Evolutionary conservation across 2,329 filamentous ascomycete genomes (phyloP), one percentile per base, ranked within the genome.

Genomic region (Aspergillus chevalieri): DNA sequence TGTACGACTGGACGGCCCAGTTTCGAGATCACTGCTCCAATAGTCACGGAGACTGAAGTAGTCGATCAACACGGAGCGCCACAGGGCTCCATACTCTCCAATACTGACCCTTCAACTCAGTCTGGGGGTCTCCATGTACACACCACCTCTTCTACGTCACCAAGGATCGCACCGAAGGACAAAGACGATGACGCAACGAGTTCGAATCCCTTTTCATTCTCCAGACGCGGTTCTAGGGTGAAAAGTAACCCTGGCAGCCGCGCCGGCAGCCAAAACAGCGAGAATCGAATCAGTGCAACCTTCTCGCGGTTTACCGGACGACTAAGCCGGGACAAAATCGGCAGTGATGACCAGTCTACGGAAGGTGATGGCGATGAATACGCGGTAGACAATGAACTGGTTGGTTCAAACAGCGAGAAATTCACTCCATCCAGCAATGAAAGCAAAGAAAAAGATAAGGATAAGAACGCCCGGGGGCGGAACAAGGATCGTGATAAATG

Each of bases 191-290:
- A 44, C 6, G 17, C 7, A 12, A 41, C 38, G 36, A 50, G 53
- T 33, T 55, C 53, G 34, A 49, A 56, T 8, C 56, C 55, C 9
- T 56, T 63, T 39, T 57, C 57, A 1, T 63, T 63, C 34, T 60
- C 66, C 21, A 60, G 65, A 12, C 62, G 59, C 38, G 56, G 57
- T 3, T 67, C 65, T 9, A 62, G 64, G 24, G 48, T 54, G 9
- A 65, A 57, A 45, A 69, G 65, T 46, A 65, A 58, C 45, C 61
- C 66, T 33, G 62, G 61, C 41, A 70, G 67, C 45, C 66, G 68
- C 47, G 57, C 66, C 6, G 61, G 58, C 19, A 70, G 67, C 39
- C 66, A 69, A 48, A 52, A 59, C 5, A 61, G 67, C 33, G 68
- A 71, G 21, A 69, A 63, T 21, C 57, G 67, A 46, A 60, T 70